Conservation (phyloP, 2,329 filamentous ascomycete genomes). For the Ophiosphaerella korrae region DNA sequence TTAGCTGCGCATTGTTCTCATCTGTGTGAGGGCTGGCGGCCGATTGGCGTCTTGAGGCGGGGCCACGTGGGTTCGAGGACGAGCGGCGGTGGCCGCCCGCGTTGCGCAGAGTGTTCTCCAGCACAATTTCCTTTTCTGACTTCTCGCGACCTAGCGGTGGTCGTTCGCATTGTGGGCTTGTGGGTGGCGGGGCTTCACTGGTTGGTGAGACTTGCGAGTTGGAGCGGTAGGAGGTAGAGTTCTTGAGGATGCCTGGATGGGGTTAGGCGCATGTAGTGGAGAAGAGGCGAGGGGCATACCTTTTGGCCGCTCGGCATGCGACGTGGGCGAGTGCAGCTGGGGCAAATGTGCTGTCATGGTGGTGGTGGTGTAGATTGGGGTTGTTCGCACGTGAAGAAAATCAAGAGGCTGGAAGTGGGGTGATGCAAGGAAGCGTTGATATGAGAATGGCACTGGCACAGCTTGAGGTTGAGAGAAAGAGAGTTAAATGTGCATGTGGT, state of each 20-base stretch:
- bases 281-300: slow-evolving; percentile 35
- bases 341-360: slow-evolving; percentile 45
- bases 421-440: too few relatives aligned
- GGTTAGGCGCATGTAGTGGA: slow-evolving; percentile 14
- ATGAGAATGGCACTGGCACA: too few relatives aligned
- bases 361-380: slow-evolving; percentile 11
- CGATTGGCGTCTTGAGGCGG: slow-evolving; percentile 75
- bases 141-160: slow-evolving; percentile 57
- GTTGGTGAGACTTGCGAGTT: slow-evolving; percentile 54
- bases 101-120: slow-evolving; percentile 94
- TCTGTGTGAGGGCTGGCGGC: slow-evolving; percentile 57
- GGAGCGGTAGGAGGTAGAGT: slow-evolving; percentile 70
- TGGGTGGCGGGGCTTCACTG: slow-evolving; percentile 42
- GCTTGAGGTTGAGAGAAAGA: too few relatives aligned
- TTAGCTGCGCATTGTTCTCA: slow-evolving; percentile 74
- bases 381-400: neutral
- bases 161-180: slow-evolving; percentile 42
- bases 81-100: slow-evolving; percentile 85
- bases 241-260: slow-evolving; percentile 87
- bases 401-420: too few relatives aligned
- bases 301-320: slow-evolving; percentile 51
- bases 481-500: too few relatives aligned
- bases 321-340: slow-evolving; percentile 40
- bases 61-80: slow-evolving; percentile 72
- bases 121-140: slow-evolving; percentile 84